A percentile compares a stretch with the other conserved stretches of the same genome.
Conservation (phyloP, 495 filamentous ascomycete species). For the Penicillium desertorum region DNA sequence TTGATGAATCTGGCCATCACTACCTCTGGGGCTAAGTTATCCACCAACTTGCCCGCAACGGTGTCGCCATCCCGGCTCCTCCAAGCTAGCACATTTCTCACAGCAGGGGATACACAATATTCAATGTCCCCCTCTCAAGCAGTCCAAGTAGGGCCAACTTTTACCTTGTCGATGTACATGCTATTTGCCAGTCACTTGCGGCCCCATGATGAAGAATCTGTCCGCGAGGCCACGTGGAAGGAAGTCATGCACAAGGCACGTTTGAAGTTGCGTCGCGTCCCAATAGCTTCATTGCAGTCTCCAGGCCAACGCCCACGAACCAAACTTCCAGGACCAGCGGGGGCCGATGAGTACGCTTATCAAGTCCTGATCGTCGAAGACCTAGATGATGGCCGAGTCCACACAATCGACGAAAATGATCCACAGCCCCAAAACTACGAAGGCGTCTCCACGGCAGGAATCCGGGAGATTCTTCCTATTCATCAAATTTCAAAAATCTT, state of each 20-base stretch:
- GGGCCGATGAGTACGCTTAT: constrained; percentile 77
- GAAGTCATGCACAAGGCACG: constrained; percentile 95
- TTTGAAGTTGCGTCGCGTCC: constrained; percentile 70
- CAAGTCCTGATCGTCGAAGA: constrained; percentile 90
- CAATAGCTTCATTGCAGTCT: constrained; percentile 40
- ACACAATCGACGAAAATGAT: constrained; percentile 70
- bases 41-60: constrained; percentile 72
- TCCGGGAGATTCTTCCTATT: constrained; percentile 81
- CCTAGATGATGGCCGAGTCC: constrained; percentile 84
- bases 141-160: constrained; percentile 85
- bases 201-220: constrained; percentile 59
- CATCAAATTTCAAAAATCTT: constrained; percentile 95
- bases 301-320: constrained; percentile 15
- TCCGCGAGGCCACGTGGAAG: constrained; percentile 87
- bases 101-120: constrained; percentile 84
- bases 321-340: constrained; percentile 50
- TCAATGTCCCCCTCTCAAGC: constrained; percentile 58
- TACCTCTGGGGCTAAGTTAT: constrained; percentile 85
- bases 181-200: constrained; percentile 80
- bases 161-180: constrained; percentile 94
- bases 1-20: constrained; percentile 94
- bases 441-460: constrained; percentile 70
- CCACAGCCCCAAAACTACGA: constrained; percentile 64
- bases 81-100: constrained; percentile 92
- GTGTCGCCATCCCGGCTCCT: constrained; percentile 89